These are phyloP conservation scores for Lithocarpus polystachyus DNA, from an alignment of 306 rosid genomes.

Conservation along the genomic window DNA sequence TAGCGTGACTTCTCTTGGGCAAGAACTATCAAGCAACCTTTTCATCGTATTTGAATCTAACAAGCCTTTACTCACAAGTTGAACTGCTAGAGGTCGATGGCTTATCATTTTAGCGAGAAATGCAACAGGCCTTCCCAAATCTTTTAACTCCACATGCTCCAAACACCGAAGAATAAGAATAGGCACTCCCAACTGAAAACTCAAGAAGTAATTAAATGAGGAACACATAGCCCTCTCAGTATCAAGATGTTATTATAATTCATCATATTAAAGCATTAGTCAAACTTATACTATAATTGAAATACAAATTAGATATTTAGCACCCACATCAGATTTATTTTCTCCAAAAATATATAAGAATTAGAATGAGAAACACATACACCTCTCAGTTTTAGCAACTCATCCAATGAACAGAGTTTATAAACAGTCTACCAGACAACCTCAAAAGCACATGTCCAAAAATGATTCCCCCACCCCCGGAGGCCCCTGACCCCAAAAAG, in stretches of 20 bases:
- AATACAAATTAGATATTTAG: not conserved
- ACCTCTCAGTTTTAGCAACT: not conserved
- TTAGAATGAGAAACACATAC: not conserved
- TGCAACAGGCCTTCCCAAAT: conserved; percentile 82
- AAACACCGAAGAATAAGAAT: conserved; percentile 63
- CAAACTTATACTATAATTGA: not conserved
- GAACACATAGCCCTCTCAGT: not conserved
- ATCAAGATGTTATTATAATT: not conserved
- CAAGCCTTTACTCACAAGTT: conserved; percentile 82
- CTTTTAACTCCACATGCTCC: conserved; percentile 64
- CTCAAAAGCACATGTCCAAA: not conserved
- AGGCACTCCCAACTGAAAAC: conserved; percentile 84
- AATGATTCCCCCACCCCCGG: not conserved
- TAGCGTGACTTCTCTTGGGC: conserved; percentile 71
- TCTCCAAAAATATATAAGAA: not conserved
- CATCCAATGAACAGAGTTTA: not conserved
- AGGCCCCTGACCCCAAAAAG: conserved; percentile 1
- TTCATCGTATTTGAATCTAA: conserved; percentile 73
- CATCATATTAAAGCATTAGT: not conserved
- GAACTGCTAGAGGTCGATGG: conserved; percentile 75
- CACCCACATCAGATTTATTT: not conserved
- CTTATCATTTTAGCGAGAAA: conserved; percentile 87
- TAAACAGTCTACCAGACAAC: not conserved
- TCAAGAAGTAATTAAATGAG: conserved; percentile 30
- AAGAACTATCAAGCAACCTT: conserved; percentile 57